Conservation (phyloP, 1,284 basidiomycete species). For the Pseudozyma flocculosa region DNA sequence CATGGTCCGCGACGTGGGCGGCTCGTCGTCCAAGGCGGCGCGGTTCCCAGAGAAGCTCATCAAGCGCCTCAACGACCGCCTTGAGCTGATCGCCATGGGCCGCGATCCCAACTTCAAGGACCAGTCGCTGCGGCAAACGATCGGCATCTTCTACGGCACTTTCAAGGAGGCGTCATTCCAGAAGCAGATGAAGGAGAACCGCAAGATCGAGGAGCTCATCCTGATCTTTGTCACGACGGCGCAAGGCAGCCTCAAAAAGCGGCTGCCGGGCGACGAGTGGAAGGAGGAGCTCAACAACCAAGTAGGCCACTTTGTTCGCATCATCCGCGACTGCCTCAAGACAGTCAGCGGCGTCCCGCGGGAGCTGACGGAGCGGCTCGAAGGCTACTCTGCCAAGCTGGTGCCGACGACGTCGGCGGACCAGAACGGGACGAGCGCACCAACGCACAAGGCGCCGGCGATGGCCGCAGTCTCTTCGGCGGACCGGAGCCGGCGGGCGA, state of each 20-base stretch:
- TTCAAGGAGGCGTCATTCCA: conserved; percentile 47
- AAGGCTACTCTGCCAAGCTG: conserved; percentile 78
- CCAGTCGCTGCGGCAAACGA: conserved; percentile 46
- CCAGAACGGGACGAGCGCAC: conserved; percentile 1
- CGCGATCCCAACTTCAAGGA: conserved; percentile 47
- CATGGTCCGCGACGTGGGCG: conserved; percentile 39
- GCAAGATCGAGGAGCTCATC: conserved; percentile 95
- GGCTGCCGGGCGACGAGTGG: conserved; percentile 74
- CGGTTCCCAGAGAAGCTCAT: conserved; percentile 55
- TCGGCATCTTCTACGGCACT: conserved; percentile 53
- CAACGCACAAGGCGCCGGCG: not conserved
- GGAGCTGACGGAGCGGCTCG: conserved; percentile 77
- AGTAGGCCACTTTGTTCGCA: conserved; percentile 79
- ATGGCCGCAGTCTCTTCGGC: conserved; percentile 8
- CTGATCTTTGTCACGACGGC: conserved; percentile 88
- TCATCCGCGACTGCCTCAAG: conserved; percentile 75
- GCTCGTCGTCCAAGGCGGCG: conserved; percentile 29
- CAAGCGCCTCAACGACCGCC: conserved; percentile 47
- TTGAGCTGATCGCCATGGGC: conserved; percentile 54
- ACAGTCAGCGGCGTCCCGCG: conserved; percentile 62
- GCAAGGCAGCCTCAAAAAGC: conserved; percentile 64
- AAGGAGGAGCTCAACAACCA: conserved; percentile 88
- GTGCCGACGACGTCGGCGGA: conserved; percentile 50
- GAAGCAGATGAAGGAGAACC: conserved; percentile 78
- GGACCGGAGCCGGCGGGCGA: conserved; percentile 23